Evolutionary conservation across 768 basidiomycete species (phyloP).

Genomic region (Tylopilus rubrobrunneus): DNA sequence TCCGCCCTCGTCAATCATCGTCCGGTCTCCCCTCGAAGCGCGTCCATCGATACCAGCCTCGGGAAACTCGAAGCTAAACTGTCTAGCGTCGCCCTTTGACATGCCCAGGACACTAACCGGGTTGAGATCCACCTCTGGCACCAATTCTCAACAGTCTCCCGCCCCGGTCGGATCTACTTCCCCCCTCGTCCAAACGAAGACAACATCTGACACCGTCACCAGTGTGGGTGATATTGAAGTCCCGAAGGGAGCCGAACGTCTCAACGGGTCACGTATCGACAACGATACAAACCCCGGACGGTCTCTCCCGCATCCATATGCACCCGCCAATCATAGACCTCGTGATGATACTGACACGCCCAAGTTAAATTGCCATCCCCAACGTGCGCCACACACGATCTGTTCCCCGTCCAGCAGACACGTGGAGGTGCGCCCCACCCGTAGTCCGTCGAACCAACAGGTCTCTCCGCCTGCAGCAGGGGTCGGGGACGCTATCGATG

Average conservation of each 20-base stretch:
- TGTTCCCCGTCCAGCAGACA: conserved; percentile 8
- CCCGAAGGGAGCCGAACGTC: background rate
- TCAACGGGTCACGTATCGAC: background rate
- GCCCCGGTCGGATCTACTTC: background rate
- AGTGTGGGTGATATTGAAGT: background rate
- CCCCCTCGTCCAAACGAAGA: background rate
- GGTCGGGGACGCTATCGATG: background rate
- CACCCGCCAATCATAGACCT: background rate
- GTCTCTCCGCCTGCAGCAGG: conserved; percentile 1
- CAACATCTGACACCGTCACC: background rate
- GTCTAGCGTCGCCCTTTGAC: conserved; percentile 16
- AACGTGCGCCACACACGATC: background rate
- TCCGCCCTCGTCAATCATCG: conserved; percentile 21
- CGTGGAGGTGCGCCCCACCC: conserved; percentile 2
- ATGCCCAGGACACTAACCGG: conserved; percentile 1
- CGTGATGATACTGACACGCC: background rate
- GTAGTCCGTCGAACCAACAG: conserved; percentile 1
- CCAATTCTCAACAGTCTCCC: background rate
- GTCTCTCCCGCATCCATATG: background rate
- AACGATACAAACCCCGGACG: conserved; percentile 1
- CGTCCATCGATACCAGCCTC: background rate
- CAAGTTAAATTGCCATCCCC: conserved; percentile 2
- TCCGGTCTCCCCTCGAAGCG: conserved; percentile 17
- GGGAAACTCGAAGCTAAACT: conserved; percentile 2
- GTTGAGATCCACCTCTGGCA: background rate